A percentile compares a stretch with the other conserved stretches of the same genome.
Conservation (phyloP, 192 early-diverging fungal species). For the Coemansia sp. region DNA sequence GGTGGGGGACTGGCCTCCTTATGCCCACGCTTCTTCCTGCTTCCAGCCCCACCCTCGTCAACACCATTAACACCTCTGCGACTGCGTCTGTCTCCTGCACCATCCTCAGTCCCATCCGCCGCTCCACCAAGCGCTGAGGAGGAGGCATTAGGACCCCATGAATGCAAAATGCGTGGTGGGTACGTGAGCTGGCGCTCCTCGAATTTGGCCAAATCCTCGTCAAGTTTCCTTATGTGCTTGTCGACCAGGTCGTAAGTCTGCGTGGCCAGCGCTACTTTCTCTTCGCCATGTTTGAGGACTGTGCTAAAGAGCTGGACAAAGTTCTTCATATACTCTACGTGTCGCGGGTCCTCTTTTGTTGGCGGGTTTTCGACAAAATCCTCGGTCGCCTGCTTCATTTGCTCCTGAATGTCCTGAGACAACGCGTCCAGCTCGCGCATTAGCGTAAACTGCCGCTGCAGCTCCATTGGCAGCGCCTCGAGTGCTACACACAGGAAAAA, state of each 20-base stretch:
- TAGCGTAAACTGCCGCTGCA: conserved; percentile 84
- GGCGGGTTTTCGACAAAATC: conserved; percentile 68
- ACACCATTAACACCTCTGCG: not conserved
- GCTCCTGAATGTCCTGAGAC: conserved; percentile 68
- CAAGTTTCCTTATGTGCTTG: conserved; percentile 80
- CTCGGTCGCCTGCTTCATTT: conserved; percentile 63
- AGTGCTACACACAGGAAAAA: conserved; percentile 52
- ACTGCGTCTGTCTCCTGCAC: not conserved
- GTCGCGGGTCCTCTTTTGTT: conserved; percentile 43
- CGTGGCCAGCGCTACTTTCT: conserved; percentile 89
- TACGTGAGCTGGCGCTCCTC: conserved; percentile 86
- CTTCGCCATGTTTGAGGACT: conserved; percentile 82
- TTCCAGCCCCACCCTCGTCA: not conserved
- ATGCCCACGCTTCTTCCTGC: not conserved
- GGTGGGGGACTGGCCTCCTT: not conserved
- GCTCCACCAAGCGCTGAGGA: not conserved
- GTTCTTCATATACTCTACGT: conserved; percentile 52
- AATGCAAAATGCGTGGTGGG: conserved; percentile 33
- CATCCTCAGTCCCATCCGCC: not conserved
- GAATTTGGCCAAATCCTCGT: conserved; percentile 88
- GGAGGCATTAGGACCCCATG: conserved; percentile 19
- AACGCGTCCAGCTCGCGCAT: conserved; percentile 89
- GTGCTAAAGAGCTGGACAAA: conserved; percentile 63
- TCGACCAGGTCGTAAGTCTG: conserved; percentile 95
- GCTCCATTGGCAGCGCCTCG: conserved; percentile 72